Percentiles rank a stretch among this genome's conserved stretches.
Conservation (phyloP, 83 land plant species). For the Thuja plicata region DNA sequence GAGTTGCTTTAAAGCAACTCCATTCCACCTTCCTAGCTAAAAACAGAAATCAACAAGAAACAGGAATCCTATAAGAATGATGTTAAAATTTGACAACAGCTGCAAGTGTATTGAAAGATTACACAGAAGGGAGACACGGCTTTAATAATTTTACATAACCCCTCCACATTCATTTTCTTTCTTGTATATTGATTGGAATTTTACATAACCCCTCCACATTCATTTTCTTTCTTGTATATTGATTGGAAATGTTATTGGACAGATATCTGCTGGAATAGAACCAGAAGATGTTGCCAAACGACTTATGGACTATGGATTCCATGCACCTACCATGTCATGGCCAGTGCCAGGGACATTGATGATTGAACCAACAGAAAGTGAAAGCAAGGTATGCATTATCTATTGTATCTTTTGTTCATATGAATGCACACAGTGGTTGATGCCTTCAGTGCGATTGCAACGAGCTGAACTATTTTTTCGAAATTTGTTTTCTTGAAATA, state of each 20-base stretch:
- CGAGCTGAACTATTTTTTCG: conserved; percentile 8
- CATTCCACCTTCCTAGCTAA: too few species aligned
- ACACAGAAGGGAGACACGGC: background rate
- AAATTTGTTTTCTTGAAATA: conserved; percentile 13
- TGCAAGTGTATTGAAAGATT: too few species aligned
- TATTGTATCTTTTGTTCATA: conserved; percentile 2
- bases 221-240: background rate
- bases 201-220: background rate
- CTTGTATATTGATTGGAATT: background rate
- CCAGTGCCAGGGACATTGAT: conserved; percentile 99
- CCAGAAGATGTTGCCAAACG: conserved; percentile 99
- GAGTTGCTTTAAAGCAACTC: too few species aligned
- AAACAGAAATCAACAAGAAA: too few species aligned
- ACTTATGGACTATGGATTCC: conserved; percentile 98
- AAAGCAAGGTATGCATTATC: conserved; percentile 78
- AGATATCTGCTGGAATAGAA: conserved; percentile 95
- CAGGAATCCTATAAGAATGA: background rate
- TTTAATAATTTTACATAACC: background rate
- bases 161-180: background rate
- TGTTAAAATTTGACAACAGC: too few species aligned
- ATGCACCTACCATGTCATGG: conserved; percentile 99
- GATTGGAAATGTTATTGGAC: conserved; percentile 10
- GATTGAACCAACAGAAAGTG: conserved; percentile 99
- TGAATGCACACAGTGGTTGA: background rate
- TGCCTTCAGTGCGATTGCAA: background rate